Base-by-base conservation (phyloP, 306 rosid genomes). In the Trifolium subterraneum region DNA sequence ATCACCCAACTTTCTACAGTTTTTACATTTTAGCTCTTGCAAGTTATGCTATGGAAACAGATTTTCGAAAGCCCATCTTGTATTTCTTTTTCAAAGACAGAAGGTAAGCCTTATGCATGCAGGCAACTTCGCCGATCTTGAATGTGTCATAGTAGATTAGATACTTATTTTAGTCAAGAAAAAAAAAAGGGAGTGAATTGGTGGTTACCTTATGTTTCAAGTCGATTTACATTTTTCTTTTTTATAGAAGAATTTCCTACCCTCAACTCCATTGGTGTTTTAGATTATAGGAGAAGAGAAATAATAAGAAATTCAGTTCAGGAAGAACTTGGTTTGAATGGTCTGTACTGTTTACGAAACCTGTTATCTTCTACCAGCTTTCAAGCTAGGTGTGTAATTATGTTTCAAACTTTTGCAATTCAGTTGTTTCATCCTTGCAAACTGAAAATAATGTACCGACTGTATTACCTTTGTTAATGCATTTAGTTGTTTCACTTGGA, bases 131-230 rank as follows among this genome's bases (percentile, higher is more conserved):
- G n/a, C n/a, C n/a, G n/a, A n/a, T n/a, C n/a, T n/a, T n/a, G n/a
- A n/a, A n/a, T n/a, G n/a, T n/a, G n/a, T n/a, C n/a, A n/a, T n/a
- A n/a, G n/a, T n/a, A n/a, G n/a, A n/a, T n/a, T n/a, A n/a, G n/a
- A n/a, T n/a, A n/a, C n/a, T n/a, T n/a, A n/a, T n/a, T 3, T 25
- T 35, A 5, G 36, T 47, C 70, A 62, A 31, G 68, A 72, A 58
- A 20, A 33, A 45, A 33, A 39, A 39, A 58, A 39, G 41, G 41
- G 58, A 72, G 41, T 38, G 58, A 35, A 66, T 2, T 16, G 22
- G 67, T 39, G 14, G 54, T 14, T 25, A 15, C 65, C 44, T 29
- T n/a, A 67, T 44, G 16, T 67, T 67, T 56, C 44, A 58, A 72
- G 27, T 31, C 23, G 29, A 16, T 45, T 59, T 45, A 4, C 31